These are phyloP conservation scores for Penicillium cosmopolitanum DNA, from an alignment of 495 filamentous ascomycete genomes.

Conservation along the genomic window DNA sequence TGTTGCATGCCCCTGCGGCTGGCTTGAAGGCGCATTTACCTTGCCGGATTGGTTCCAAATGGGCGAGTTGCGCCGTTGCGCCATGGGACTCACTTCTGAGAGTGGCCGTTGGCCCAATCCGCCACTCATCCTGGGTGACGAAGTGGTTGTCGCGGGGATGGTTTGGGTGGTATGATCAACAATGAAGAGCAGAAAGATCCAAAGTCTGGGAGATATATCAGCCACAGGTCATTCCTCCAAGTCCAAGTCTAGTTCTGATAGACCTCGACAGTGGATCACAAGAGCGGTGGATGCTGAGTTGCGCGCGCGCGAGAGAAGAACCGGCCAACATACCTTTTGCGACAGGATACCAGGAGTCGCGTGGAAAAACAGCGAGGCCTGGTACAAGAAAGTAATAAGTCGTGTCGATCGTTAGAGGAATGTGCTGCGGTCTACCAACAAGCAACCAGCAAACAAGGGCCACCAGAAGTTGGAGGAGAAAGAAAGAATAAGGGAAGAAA, in stretches of 20 bases:
- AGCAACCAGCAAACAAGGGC: slow-evolving; percentile 15
- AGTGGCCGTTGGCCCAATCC: slow-evolving; percentile 52
- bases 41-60: slow-evolving; percentile 72
- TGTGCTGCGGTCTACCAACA: slow-evolving; percentile 30
- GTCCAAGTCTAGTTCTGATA: neutral
- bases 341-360: slow-evolving; percentile 22
- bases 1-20: slow-evolving; percentile 21
- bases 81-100: slow-evolving; percentile 60
- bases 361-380: slow-evolving; percentile 24
- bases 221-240: slow-evolving; percentile 11
- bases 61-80: slow-evolving; percentile 70
- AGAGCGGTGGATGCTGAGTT: neutral
- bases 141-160: slow-evolving; percentile 2
- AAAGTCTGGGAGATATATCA: slow-evolving; percentile 21
- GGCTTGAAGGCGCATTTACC: slow-evolving; percentile 43
- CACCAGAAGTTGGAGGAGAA: slow-evolving; percentile 7
- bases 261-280: neutral
- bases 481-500: slow-evolving; percentile 35
- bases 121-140: slow-evolving; percentile 40
- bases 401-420: slow-evolving; percentile 42
- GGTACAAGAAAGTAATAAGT: slow-evolving; percentile 21
- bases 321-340: slow-evolving; percentile 28
- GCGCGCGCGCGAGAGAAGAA: neutral
- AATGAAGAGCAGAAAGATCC: neutral
- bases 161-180: neutral